phyloP scores from a whole-genome alignment of 2,329 filamentous ascomycete species.

The Aspergillus sp. region DNA sequence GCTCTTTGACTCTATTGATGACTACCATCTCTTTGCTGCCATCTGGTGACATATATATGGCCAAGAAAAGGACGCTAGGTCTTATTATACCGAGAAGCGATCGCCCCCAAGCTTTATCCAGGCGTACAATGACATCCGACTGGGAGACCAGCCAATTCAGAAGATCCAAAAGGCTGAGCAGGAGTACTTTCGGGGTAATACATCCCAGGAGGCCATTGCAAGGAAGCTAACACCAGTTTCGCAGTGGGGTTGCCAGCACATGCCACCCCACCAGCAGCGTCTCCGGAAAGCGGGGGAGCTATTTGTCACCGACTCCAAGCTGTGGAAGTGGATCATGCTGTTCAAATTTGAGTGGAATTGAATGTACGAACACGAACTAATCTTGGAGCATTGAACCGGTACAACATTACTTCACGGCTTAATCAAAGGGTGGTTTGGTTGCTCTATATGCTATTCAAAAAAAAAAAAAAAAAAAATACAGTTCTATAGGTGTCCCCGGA shows the following conservation, averaged over 20 bases:
- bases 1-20: constrained; percentile 19
- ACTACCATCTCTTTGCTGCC: constrained; percentile 21
- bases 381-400: no score
- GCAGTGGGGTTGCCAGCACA: not conserved
- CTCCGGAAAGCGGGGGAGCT: not conserved
- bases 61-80: constrained; percentile 2
- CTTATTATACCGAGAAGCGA: constrained; percentile 13
- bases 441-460: no score
- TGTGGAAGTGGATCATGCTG: not conserved
- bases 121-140: constrained; percentile 13
- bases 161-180: not conserved
- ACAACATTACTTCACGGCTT: no score
- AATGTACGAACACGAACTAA: no score
- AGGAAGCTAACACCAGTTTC: not conserved
- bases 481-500: constrained; percentile 44
- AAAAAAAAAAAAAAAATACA: not conserved
- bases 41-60: constrained; percentile 15
- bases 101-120: constrained; percentile 11
- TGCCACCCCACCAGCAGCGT: not conserved
- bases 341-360: not conserved
- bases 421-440: no score
- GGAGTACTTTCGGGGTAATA: not conserved
- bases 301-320: not conserved
- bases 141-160: not conserved
- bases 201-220: not conserved